Evolutionary conservation across 768 basidiomycete species (phyloP).

Genomic region (Piloderma croceum): DNA sequence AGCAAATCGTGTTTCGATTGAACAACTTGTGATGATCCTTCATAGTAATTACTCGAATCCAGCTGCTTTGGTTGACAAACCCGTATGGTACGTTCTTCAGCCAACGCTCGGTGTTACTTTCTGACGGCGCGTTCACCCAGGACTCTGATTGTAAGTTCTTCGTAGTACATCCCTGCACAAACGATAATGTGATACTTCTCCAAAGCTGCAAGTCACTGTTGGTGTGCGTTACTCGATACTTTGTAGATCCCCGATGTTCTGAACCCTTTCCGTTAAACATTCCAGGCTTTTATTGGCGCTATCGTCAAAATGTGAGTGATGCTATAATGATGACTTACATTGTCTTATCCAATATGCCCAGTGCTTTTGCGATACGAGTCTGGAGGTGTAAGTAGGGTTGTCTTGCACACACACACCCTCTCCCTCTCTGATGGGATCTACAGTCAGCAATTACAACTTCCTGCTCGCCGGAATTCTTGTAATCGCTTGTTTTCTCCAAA

Average conservation of each 20-base stretch:
- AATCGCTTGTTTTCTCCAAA: slow-evolving; percentile 13
- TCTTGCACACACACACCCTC: background rate
- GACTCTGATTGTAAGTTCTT: slow-evolving; percentile 36
- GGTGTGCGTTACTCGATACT: slow-evolving; percentile 10
- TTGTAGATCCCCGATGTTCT: slow-evolving; percentile 4
- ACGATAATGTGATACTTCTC: slow-evolving; percentile 4
- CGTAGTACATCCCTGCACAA: slow-evolving; percentile 4
- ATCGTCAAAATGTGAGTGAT: slow-evolving; percentile 50
- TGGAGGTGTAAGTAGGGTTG: slow-evolving; percentile 46
- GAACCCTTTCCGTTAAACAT: slow-evolving; percentile 7
- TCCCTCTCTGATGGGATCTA: slow-evolving; percentile 2
- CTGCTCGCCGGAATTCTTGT: slow-evolving; percentile 43
- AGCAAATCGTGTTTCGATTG: slow-evolving; percentile 20
- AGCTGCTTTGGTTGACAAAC: slow-evolving; percentile 16
- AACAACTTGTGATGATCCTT: slow-evolving; percentile 9
- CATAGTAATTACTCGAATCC: slow-evolving; percentile 34
- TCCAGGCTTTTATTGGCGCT: slow-evolving; percentile 41
- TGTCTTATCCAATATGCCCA: slow-evolving; percentile 15
- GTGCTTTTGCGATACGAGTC: slow-evolving; percentile 54
- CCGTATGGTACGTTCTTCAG: slow-evolving; percentile 17
- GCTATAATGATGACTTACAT: background rate
- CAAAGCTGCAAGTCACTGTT: slow-evolving; percentile 30
- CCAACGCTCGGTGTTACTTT: slow-evolving; percentile 8
- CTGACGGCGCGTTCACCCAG: slow-evolving; percentile 28
- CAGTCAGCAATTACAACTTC: slow-evolving; percentile 53